phyloP scores from a whole-genome alignment of 306 rosid genomes.

The Dalbergia cochinchinensis region DNA sequence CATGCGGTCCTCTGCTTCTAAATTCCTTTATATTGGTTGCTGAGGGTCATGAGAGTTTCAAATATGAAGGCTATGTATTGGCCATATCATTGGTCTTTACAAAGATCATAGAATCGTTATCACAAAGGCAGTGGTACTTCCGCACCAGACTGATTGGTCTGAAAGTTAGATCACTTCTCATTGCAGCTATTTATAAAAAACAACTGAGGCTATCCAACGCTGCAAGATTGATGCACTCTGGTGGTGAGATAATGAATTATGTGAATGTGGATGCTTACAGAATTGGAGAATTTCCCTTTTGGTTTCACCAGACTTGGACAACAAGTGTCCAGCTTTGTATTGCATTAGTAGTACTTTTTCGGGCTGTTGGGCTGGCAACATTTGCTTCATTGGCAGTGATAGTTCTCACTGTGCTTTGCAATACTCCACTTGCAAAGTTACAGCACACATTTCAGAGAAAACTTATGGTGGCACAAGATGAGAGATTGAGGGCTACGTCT shows the following conservation, averaged over 20 bases:
- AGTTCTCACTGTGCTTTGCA: slow-evolving; percentile 67
- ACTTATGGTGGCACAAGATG: slow-evolving; percentile 73
- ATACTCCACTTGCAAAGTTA: slow-evolving; percentile 73
- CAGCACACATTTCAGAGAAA: slow-evolving; percentile 68
- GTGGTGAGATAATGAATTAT: slow-evolving; percentile 81
- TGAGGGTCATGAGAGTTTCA: slow-evolving; percentile 65
- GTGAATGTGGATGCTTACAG: slow-evolving; percentile 73
- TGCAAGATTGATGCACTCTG: slow-evolving; percentile 62
- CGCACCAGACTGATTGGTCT: slow-evolving; percentile 65
- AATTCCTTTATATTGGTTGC: slow-evolving; percentile 75
- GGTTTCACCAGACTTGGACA: slow-evolving; percentile 83
- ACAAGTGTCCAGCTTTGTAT: slow-evolving; percentile 68
- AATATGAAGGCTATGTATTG: slow-evolving; percentile 63
- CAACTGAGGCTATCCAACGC: slow-evolving; percentile 69
- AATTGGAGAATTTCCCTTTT: slow-evolving; percentile 78
- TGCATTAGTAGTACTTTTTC: slow-evolving; percentile 59
- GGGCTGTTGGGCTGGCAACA: slow-evolving; percentile 73
- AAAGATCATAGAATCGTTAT: slow-evolving; percentile 64
- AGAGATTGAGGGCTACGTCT: slow-evolving; percentile 60
- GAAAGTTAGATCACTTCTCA: slow-evolving; percentile 66
- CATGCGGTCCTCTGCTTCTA: slow-evolving; percentile 73
- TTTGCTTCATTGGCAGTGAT: slow-evolving; percentile 68
- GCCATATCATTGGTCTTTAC: slow-evolving; percentile 57
- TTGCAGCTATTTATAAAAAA: slow-evolving; percentile 69
- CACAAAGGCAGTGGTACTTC: slow-evolving; percentile 82